Evolutionary conservation across 2,329 filamentous ascomycete species (phyloP), one percentile per base, ranked within the genome.

Genomic region (Aspergillus terreus): DNA sequence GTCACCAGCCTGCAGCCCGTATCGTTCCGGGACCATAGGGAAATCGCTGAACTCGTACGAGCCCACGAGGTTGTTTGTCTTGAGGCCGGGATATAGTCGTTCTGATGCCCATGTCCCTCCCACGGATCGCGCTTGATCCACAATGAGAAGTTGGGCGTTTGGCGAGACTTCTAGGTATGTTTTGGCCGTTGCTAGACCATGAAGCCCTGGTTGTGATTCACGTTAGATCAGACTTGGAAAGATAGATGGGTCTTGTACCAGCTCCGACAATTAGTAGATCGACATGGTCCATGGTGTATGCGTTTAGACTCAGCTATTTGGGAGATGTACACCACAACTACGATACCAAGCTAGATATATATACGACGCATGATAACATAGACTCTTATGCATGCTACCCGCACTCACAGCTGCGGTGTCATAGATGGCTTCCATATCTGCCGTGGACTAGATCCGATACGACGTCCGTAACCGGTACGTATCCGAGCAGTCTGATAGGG

Each of bases 31-130:
- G 52, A 78, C 75, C 83, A 92, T 86, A n/a, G 86, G 85, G 53
- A 88, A 89, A 60, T 90, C 88, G 0, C 82, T 82, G 61, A 82
- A 90, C 66, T 92, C 86, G 58, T 85, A 89, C 0, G 82, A 86
- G 2, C 87, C 87, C 11, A 85, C 66, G 65, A 89, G 79, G 62
- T 91, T 91, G 69, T 92, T 92, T 48, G 82, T 84, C 60, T 84
- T 87, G 44, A 92, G 76, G 1, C 82, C 83, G 0, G 84, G 81
- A 64, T 91, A 76, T 0, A 90, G 70, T 1, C 86, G 79, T 32
- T 86, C 74, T 49, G 81, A 74, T 6, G 83, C 80, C 88, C 87
- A 92, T n/a, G 84, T 83, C 4, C 88, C 88, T 1, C 88, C 88
- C 4, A 85, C 61, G 0, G 80, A 79, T 11, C 74, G 65, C 9